A percentile compares a stretch with the other conserved stretches of the same genome.
Evolutionary conservation across 177 flowering plant species (phyloP).

Genomic region (Telopea speciosissima): DNA sequence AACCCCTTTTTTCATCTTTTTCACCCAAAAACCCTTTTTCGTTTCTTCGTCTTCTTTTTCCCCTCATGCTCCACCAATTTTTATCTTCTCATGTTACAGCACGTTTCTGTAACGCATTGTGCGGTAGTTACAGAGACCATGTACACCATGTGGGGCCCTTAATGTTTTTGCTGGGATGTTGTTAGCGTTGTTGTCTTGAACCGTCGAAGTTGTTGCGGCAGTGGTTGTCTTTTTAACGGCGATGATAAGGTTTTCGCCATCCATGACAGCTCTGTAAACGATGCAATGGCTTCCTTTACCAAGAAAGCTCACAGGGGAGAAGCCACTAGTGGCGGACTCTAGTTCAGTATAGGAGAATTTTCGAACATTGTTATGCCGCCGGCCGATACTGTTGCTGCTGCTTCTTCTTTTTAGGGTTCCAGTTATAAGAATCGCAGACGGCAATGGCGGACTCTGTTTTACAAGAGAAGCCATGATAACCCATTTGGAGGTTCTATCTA

Average conservation of each 20-base stretch:
- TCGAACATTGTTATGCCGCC: conserved; percentile 22
- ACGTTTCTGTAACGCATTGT: no score
- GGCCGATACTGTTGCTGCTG: no score
- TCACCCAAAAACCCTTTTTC: no score
- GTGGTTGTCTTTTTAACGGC: conserved; percentile 48
- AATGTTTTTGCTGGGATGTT: background rate
- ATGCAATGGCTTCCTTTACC: conserved; percentile 81
- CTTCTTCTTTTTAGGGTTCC: conserved; percentile 19
- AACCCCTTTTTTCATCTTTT: no score
- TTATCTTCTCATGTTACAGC: no score
- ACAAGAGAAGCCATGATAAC: conserved; percentile 44
- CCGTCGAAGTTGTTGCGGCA: background rate
- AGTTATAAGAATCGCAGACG: conserved; percentile 44
- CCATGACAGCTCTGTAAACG: conserved; percentile 63
- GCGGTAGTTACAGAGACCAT: no score
- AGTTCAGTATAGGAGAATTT: conserved; percentile 48
- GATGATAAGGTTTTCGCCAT: conserved; percentile 44
- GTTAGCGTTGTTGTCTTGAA: background rate
- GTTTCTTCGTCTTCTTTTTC: no score
- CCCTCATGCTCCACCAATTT: no score
- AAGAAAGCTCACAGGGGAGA: conserved; percentile 52
- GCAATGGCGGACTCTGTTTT: conserved; percentile 51
- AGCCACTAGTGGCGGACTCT: conserved; percentile 44
- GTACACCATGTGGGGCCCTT: no score
- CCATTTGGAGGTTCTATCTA: conserved; percentile 21